Conservation (phyloP, 2,329 filamentous ascomycete genomes). For the Aspergillus awamori region DNA sequence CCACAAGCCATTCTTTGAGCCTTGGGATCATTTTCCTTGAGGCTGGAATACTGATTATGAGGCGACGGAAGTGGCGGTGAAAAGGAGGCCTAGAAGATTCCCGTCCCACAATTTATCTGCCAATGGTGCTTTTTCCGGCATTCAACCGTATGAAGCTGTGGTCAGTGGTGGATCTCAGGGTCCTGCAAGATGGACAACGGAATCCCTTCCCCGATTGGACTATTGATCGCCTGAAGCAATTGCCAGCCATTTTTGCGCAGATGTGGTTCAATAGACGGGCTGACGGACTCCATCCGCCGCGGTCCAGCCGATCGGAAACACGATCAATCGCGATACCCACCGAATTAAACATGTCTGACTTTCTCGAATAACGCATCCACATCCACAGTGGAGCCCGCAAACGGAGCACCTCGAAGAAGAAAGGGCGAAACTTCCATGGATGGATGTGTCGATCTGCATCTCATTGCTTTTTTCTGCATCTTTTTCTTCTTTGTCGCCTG, state of each 20-base stretch:
- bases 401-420: conserved; percentile 1
- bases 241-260: conserved; percentile 1
- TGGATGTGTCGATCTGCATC: conserved; percentile 3
- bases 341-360: neutral
- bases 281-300: conserved; percentile 2
- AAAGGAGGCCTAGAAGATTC: neutral
- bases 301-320: conserved; percentile 10
- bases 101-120: neutral
- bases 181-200: conserved; percentile 5
- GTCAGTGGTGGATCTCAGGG: conserved; percentile 8
- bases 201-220: conserved; percentile 10
- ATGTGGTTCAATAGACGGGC: conserved; percentile 6
- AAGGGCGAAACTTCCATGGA: neutral
- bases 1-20: neutral
- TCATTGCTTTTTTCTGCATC: neutral
- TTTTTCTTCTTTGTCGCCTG: neutral
- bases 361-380: neutral
- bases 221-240: conserved; percentile 11
- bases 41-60: conserved; percentile 2
- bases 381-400: neutral
- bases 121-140: neutral
- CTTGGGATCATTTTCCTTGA: neutral
- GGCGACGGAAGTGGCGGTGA: conserved; percentile 10
- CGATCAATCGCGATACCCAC: conserved; percentile 5
- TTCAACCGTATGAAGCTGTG: neutral